Conservation (phyloP, 2,329 filamentous ascomycete genomes). For the Beauveria rudraprayagi region DNA sequence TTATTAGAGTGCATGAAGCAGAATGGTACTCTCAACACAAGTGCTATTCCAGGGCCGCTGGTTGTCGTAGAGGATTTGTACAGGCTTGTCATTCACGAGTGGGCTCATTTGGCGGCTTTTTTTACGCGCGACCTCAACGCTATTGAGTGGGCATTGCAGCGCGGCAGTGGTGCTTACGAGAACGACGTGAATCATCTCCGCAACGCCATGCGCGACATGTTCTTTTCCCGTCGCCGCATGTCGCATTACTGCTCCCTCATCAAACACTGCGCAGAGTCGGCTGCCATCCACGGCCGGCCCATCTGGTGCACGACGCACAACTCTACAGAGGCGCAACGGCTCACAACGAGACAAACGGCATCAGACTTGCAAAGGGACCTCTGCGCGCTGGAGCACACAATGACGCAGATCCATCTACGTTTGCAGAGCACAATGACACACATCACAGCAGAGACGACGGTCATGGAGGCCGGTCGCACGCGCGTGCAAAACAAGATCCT, state of each 20-base stretch:
- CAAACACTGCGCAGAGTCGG: neutral
- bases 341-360: neutral
- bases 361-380: slow-evolving; percentile 3
- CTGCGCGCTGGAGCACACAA: slow-evolving; percentile 2
- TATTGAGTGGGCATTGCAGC: slow-evolving; percentile 13
- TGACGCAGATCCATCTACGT: slow-evolving; percentile 9
- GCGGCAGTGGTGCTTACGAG: slow-evolving; percentile 2
- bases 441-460: slow-evolving; percentile 11
- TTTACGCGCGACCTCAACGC: slow-evolving; percentile 12
- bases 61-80: slow-evolving; percentile 7
- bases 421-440: slow-evolving; percentile 12
- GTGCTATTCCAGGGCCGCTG: neutral
- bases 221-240: slow-evolving; percentile 11
- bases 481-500: slow-evolving; percentile 12
- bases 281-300: neutral
- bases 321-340: neutral
- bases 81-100: slow-evolving; percentile 7
- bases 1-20: slow-evolving; percentile 5
- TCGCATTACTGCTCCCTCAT: slow-evolving; percentile 6
- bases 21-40: neutral
- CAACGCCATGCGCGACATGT: slow-evolving; percentile 11
- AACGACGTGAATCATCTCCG: slow-evolving; percentile 3
- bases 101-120: slow-evolving; percentile 9
- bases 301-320: slow-evolving; percentile 7
- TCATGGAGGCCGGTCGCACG: slow-evolving; percentile 12